These are phyloP conservation scores for Penicillium pancosmium DNA, from an alignment of 495 filamentous ascomycete genomes.

Conservation along the genomic window DNA sequence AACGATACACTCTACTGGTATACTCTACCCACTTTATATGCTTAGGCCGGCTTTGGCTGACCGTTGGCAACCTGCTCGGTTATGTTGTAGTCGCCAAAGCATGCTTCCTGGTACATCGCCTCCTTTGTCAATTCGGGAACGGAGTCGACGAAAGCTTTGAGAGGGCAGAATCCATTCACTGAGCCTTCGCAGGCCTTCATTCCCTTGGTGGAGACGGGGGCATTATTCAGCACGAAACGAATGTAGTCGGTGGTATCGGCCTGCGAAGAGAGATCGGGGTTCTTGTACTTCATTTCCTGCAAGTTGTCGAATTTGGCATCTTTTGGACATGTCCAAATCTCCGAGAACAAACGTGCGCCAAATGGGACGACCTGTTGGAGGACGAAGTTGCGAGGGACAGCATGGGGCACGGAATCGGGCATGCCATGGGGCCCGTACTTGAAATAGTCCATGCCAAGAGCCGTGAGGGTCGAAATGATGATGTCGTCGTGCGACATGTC, in stretches of 20 bases:
- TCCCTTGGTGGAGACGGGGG: constrained; percentile 32
- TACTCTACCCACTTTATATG: too few relatives aligned
- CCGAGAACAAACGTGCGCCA: constrained; percentile 62
- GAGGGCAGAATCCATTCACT: constrained; percentile 32
- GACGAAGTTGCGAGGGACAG: constrained; percentile 22
- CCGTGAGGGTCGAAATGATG: constrained; percentile 47
- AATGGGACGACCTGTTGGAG: constrained; percentile 54
- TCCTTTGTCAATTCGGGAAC: constrained; percentile 26
- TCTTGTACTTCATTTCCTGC: constrained; percentile 28
- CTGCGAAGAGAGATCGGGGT: constrained; percentile 26
- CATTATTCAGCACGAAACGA: constrained; percentile 35
- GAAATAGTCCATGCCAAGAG: constrained; percentile 52
- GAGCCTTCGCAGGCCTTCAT: constrained; percentile 23
- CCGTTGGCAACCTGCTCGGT: constrained; percentile 31
- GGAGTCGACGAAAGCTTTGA: constrained; percentile 24
- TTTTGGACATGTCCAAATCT: constrained; percentile 47
- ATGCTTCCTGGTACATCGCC: constrained; percentile 32
- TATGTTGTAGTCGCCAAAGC: constrained; percentile 33
- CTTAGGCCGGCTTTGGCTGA: constrained; percentile 8
- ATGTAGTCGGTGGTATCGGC: constrained; percentile 28
- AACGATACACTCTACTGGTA: too few relatives aligned
- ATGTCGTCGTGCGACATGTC: constrained; percentile 47
- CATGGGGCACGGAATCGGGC: constrained; percentile 52
- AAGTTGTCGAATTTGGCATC: constrained; percentile 23
- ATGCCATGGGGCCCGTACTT: constrained; percentile 51